Conservation (phyloP, 345 rosid species). For the Eucalyptus brandiana region DNA sequence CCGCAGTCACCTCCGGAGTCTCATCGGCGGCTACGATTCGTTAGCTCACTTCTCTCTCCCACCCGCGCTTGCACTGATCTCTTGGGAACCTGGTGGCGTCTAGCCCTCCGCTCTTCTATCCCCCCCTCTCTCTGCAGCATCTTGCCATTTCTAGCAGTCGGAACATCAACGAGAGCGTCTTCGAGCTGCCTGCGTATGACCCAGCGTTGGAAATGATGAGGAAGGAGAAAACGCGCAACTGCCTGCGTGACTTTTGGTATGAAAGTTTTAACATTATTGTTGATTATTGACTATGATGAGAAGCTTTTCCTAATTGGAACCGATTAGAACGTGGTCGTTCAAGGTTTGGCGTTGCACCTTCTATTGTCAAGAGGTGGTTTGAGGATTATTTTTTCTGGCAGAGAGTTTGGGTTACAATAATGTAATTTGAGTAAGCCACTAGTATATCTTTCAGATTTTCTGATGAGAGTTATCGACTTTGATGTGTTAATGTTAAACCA, state of each 20-base stretch:
- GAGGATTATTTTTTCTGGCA: constrained; percentile 78
- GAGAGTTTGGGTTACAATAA: constrained; percentile 90
- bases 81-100: too few species aligned
- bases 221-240: too few species aligned
- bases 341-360: not conserved
- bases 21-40: too few species aligned
- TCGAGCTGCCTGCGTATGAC: too few species aligned
- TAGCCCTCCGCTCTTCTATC: too few species aligned
- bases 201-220: too few species aligned
- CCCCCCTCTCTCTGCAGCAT: too few species aligned
- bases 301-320: not conserved
- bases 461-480: not conserved
- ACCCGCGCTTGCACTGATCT: too few species aligned
- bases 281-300: not conserved
- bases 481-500: not conserved
- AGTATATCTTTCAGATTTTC: not conserved
- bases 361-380: not conserved
- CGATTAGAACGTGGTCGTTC: not conserved
- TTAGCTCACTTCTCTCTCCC: too few species aligned
- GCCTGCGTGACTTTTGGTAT: constrained; percentile 63
- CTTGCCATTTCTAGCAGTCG: too few species aligned
- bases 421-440: constrained; percentile 12
- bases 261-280: not conserved
- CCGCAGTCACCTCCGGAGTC: too few species aligned
- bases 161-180: too few species aligned